Conservation (phyloP, 768 basidiomycete species). For the Lepiota venenata region DNA sequence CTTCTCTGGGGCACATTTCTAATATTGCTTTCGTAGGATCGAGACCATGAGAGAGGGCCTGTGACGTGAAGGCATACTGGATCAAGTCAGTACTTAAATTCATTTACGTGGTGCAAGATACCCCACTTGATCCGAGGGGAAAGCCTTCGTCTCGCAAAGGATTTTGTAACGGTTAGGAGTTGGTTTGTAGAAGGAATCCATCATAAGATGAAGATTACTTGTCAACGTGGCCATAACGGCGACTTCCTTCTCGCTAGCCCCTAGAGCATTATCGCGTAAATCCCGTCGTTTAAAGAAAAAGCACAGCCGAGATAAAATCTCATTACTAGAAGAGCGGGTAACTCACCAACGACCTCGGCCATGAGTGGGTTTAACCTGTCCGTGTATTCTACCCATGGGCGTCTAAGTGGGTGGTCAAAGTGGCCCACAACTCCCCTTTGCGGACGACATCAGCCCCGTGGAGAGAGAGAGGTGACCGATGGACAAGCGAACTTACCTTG, state of each 20-base stretch:
- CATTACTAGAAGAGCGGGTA: conserved; percentile 6
- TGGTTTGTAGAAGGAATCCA: conserved; percentile 92
- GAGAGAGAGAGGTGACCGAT: not conserved
- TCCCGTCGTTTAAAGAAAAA: conserved; percentile 2
- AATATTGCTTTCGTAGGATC: conserved; percentile 72
- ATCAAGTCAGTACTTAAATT: conserved; percentile 14
- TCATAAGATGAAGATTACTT: conserved; percentile 92
- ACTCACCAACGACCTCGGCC: conserved; percentile 79
- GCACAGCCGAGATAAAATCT: conserved; percentile 10
- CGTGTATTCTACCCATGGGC: conserved; percentile 81
- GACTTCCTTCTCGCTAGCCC: conserved; percentile 86
- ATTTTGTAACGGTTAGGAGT: conserved; percentile 86
- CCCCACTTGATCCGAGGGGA: conserved; percentile 95
- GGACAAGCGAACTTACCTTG: conserved; percentile 40
- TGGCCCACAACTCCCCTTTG: conserved; percentile 84
- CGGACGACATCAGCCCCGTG: conserved; percentile 7
- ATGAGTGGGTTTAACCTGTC: conserved; percentile 70
- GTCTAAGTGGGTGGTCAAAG: conserved; percentile 80
- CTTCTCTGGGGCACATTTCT: conserved; percentile 73
- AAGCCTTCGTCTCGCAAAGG: conserved; percentile 89
- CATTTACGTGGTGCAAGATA: conserved; percentile 15
- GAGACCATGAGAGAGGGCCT: conserved; percentile 75
- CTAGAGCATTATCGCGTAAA: conserved; percentile 38
- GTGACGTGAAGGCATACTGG: conserved; percentile 97
- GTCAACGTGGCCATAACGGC: conserved; percentile 96